Evolutionary conservation across 208 protist species (phyloP), one percentile per base, ranked within the genome.

Genomic region (Trypanosoma lewisi): DNA sequence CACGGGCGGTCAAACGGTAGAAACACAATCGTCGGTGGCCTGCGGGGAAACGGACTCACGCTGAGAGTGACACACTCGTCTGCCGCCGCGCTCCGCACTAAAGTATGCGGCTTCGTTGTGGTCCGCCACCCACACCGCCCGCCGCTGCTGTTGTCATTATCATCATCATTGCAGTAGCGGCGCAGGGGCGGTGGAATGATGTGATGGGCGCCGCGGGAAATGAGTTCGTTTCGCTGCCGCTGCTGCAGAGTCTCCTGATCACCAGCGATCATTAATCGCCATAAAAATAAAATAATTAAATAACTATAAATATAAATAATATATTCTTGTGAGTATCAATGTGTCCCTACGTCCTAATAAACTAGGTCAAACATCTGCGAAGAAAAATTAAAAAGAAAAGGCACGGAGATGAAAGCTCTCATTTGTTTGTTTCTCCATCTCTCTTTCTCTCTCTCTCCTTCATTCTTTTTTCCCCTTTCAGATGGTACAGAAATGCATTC

Each of bases 31-130:
- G 79, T 83, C 0, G 78, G 60, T 21, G 56, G 63, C 17, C 87
- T 71, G 8, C 72, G 36, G 2, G 70, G 67, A 63, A 82, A 94
- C 9, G 82, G 80, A 33, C 82, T 89, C 17, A 59, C 55, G 23
- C 70, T 44, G 19, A 90, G 53, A 16, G 53, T 49, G 2, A 90
- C 67, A 14, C 23, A 58, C n/a, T 49, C 48, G 21, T 67, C 63
- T 2, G 57, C 63, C 5, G 33, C 59, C 4, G 57, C 58, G 27
- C 59, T 71, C 23, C 44, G 57, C 27, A 47, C 19, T 0, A 25
- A 11, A 0, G 65, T 70, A 48, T 64, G 23, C 3, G 9, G 1
- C 30, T 25, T 49, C 4, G 51, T 67, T 37, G 62, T 67, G 2
- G 49, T 67, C 25, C 53, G 30, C 62, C 62, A 67, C 8, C 53